These are phyloP conservation scores for Debaryomyces sp. DNA, from an alignment of 1,139 yeast species.

Conservation along the genomic window DNA sequence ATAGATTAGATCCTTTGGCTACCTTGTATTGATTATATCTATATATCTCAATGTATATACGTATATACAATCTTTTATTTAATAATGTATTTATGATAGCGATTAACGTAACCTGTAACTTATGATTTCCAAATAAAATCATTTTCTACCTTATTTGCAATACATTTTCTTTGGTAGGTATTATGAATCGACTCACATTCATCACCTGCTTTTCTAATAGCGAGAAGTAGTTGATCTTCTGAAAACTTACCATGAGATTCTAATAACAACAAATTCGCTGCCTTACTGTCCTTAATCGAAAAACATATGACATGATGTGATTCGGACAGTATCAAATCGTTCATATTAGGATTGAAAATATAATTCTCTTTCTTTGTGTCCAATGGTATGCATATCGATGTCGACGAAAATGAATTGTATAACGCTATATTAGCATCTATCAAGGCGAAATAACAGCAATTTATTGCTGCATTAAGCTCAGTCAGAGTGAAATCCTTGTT, in stretches of 20 bases:
- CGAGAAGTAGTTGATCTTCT: constrained; percentile 53
- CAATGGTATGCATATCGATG: constrained; percentile 42
- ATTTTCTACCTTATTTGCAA: constrained; percentile 49
- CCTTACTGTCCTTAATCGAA: constrained; percentile 53
- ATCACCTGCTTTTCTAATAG: constrained; percentile 49
- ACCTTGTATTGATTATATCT: constrained; percentile 38
- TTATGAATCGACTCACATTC: constrained; percentile 49
- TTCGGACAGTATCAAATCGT: constrained; percentile 41
- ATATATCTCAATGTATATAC: constrained; percentile 4
- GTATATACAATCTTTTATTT: constrained; percentile 5
- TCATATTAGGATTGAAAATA: constrained; percentile 42
- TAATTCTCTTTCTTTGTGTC: constrained; percentile 25
- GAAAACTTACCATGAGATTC: constrained; percentile 77
- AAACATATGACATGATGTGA: constrained; percentile 74
- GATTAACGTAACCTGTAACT: background rate
- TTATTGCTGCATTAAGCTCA: constrained; percentile 73
- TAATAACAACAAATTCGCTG: constrained; percentile 58
- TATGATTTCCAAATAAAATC: constrained; percentile 62
- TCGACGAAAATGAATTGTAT: constrained; percentile 60
- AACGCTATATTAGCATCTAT: constrained; percentile 80
- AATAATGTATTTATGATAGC: constrained; percentile 3
- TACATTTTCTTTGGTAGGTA: constrained; percentile 45
- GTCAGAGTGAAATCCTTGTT: constrained; percentile 42
- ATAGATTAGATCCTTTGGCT: constrained; percentile 47
- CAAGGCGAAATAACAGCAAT: constrained; percentile 72